A percentile compares a stretch with the other conserved stretches of the same genome.
Evolutionary conservation across 1,139 yeast species (phyloP).

Genomic region (Geotrichum aggregatum): DNA sequence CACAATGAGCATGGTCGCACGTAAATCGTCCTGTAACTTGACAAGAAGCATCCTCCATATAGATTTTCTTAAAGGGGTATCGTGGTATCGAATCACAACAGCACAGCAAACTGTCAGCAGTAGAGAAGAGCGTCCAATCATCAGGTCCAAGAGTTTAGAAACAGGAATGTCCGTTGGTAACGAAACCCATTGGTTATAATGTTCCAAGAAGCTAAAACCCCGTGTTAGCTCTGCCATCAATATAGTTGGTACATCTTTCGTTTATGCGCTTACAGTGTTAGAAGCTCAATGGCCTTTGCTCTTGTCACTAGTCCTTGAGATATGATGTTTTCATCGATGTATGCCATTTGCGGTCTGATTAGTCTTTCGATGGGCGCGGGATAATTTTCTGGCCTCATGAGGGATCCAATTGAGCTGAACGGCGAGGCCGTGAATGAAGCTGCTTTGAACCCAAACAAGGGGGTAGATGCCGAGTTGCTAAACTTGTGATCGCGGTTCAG

Average conservation of each 20-base stretch:
- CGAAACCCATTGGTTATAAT: conserved; percentile 76
- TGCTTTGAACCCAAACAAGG: conserved; percentile 44
- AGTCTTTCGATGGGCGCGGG: conserved; percentile 49
- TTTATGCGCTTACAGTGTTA: conserved; percentile 35
- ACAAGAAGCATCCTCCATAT: conserved; percentile 40
- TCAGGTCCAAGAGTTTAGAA: conserved; percentile 48
- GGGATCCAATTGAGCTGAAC: conserved; percentile 45
- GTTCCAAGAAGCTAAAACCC: conserved; percentile 49
- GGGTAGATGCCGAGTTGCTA: conserved; percentile 28
- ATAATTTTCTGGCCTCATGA: conserved; percentile 36
- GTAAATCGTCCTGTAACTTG: conserved; percentile 46
- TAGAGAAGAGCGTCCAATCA: conserved; percentile 55
- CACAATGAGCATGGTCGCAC: conserved; percentile 42
- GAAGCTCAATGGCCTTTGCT: conserved; percentile 48
- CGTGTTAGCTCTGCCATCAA: not conserved
- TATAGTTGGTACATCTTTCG: not conserved
- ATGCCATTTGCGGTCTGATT: conserved; percentile 37
- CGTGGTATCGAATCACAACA: conserved; percentile 53
- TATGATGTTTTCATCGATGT: conserved; percentile 45
- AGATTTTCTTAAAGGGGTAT: conserved; percentile 40
- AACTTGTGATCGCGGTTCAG: conserved; percentile 14
- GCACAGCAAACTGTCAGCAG: conserved; percentile 64
- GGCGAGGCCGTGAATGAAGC: conserved; percentile 49
- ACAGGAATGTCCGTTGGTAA: conserved; percentile 57
- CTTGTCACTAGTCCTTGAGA: conserved; percentile 49